These are phyloP conservation scores for Whalleya microplaca DNA, from an alignment of 2,329 filamentous ascomycete species.

Conservation along the genomic window DNA sequence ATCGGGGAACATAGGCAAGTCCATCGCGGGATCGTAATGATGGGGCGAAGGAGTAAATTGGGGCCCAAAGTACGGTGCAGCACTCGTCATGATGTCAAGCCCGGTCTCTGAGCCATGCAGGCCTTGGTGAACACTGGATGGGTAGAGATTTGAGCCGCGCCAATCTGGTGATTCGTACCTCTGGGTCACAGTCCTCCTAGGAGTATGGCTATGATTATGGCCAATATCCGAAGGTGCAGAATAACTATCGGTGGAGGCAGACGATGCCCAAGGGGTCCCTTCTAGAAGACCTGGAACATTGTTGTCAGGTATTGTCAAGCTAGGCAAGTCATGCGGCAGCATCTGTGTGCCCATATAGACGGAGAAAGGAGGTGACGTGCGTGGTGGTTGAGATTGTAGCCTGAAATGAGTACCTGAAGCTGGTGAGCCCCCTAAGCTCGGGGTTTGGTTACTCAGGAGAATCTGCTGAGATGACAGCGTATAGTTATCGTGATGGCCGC, in stretches of 20 bases:
- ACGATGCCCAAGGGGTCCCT: constrained; percentile 47
- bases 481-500: constrained; percentile 26
- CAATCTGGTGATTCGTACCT: constrained; percentile 33
- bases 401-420: constrained; percentile 27
- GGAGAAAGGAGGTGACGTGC: constrained; percentile 33
- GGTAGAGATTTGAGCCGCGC: constrained; percentile 20
- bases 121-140: constrained; percentile 16
- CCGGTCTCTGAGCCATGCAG: constrained; percentile 27
- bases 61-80: constrained; percentile 33
- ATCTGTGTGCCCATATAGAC: constrained; percentile 34
- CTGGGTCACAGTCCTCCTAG: constrained; percentile 17
- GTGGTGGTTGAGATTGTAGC: constrained; percentile 34
- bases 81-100: constrained; percentile 34
- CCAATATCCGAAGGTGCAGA: constrained; percentile 49
- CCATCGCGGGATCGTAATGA: constrained; percentile 43
- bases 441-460: constrained; percentile 29
- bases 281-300: constrained; percentile 41
- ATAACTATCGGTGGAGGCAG: constrained; percentile 51
- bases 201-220: too few species aligned
- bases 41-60: constrained; percentile 34
- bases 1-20: constrained; percentile 43
- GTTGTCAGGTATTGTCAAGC: constrained; percentile 38
- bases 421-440: constrained; percentile 30
- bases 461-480: constrained; percentile 26
- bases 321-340: constrained; percentile 29